These are phyloP conservation scores for Arabidopsis suecica DNA, from an alignment of 345 rosid genomes.

Conservation along the genomic window DNA sequence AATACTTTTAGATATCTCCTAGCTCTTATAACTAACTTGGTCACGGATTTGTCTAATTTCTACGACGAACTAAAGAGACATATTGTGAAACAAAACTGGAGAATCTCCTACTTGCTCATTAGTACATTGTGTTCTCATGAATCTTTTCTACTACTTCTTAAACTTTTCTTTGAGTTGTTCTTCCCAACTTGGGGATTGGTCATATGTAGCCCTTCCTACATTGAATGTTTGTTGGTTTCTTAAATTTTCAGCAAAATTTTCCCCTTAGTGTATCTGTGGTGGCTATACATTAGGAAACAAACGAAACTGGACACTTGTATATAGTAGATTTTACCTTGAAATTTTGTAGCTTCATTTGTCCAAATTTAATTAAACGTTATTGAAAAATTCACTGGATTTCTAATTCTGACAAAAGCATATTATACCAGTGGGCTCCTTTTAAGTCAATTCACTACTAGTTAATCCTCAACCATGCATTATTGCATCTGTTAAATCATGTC, in stretches of 20 bases:
- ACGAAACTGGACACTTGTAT: constrained; percentile 11
- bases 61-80: background rate
- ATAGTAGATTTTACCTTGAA: background rate
- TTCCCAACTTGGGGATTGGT: background rate
- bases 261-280: constrained; percentile 1
- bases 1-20: background rate
- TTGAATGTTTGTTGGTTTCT: constrained; percentile 4
- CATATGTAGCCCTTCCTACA: constrained; percentile 10
- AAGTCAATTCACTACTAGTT: background rate
- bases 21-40: constrained; percentile 1
- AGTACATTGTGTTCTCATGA: constrained; percentile 5
- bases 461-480: background rate
- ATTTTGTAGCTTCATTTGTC: background rate
- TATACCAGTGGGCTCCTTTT: background rate
- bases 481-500: constrained; percentile 2
- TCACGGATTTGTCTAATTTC: constrained; percentile 13
- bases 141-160: constrained; percentile 11
- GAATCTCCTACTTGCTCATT: background rate
- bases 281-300: constrained; percentile 8
- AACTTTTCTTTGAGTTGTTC: constrained; percentile 13
- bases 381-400: background rate
- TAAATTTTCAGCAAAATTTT: background rate
- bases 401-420: background rate
- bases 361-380: background rate
- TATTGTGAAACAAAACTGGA: constrained; percentile 8